Evolutionary conservation across 495 filamentous ascomycete genomes (phyloP).

Genomic region (Cercophora scortea): DNA sequence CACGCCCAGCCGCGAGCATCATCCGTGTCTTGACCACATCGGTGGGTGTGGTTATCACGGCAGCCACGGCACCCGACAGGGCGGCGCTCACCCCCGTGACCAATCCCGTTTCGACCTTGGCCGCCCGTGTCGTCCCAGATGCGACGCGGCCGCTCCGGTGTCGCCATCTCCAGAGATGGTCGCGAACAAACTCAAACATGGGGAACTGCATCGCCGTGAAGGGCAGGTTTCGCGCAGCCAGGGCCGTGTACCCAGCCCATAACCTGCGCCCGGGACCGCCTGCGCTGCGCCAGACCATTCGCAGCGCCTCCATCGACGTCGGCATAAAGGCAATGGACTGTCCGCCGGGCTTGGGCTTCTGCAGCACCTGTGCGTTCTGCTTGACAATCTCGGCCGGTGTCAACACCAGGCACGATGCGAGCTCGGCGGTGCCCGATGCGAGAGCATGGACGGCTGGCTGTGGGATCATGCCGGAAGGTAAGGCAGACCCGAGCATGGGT

Average conservation of each 20-base stretch:
- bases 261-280: constrained; percentile 32
- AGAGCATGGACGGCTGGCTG: constrained; percentile 57
- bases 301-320: constrained; percentile 37
- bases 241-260: constrained; percentile 72
- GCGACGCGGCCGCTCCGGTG: constrained; percentile 4
- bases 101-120: constrained; percentile 48
- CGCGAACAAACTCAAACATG: constrained; percentile 64
- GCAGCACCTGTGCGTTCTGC: constrained; percentile 78
- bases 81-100: constrained; percentile 66
- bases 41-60: constrained; percentile 68
- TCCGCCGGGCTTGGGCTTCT: constrained; percentile 6
- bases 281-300: constrained; percentile 23
- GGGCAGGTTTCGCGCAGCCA: constrained; percentile 73
- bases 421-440: constrained; percentile 67
- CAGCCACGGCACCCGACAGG: constrained; percentile 58
- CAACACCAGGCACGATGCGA: constrained; percentile 75
- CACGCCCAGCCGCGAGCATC: constrained; percentile 47
- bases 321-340: constrained; percentile 9
- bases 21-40: constrained; percentile 81
- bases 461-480: constrained; percentile 44
- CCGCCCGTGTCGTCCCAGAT: constrained; percentile 3
- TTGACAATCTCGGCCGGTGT: constrained; percentile 89
- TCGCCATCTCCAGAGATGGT: constrained; percentile 24
- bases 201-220: constrained; percentile 87
- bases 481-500: constrained; percentile 31